Percentiles rank a stretch among this genome's conserved stretches.
These are phyloP conservation scores for Rhodamnia argentea DNA, from an alignment of 345 rosid species.

Conservation along the genomic window DNA sequence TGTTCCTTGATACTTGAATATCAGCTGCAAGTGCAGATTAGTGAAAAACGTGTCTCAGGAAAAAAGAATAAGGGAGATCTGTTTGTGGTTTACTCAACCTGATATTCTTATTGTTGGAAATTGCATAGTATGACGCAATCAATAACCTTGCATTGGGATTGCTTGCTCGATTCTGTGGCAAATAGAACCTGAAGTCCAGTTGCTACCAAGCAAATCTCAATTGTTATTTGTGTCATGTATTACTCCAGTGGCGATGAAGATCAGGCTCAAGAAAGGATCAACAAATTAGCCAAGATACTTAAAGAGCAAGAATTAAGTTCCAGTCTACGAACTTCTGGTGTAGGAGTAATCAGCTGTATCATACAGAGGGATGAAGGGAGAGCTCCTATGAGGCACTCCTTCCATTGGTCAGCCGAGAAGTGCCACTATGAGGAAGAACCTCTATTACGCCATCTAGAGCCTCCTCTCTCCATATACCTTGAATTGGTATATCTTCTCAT, in stretches of 20 bases:
- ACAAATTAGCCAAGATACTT: constrained; percentile 90
- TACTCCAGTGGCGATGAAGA: constrained; percentile 95
- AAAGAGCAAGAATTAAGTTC: constrained; percentile 75
- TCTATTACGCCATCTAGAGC: constrained; percentile 88
- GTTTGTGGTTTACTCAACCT: neutral
- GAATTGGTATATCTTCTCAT: constrained; percentile 58
- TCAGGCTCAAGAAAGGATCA: constrained; percentile 96
- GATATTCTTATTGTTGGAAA: neutral
- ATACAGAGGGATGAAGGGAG: constrained; percentile 99
- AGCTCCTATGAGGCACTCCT: constrained; percentile 96
- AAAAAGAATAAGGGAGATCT: neutral
- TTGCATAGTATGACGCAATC: neutral
- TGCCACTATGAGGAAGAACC: constrained; percentile 86
- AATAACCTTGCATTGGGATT: neutral
- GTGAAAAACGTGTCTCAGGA: neutral
- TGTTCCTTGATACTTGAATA: neutral
- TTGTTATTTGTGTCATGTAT: neutral
- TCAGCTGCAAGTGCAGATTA: neutral
- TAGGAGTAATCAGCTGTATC: constrained; percentile 90
- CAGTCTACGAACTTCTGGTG: constrained; percentile 71
- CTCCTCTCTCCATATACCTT: constrained; percentile 92
- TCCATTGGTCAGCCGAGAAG: constrained; percentile 88
- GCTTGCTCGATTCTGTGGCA: neutral
- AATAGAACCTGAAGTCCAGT: neutral
- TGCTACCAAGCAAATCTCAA: neutral